Conservation (phyloP, 176 grass and related monocot genomes). For the Zizania latifolia region DNA sequence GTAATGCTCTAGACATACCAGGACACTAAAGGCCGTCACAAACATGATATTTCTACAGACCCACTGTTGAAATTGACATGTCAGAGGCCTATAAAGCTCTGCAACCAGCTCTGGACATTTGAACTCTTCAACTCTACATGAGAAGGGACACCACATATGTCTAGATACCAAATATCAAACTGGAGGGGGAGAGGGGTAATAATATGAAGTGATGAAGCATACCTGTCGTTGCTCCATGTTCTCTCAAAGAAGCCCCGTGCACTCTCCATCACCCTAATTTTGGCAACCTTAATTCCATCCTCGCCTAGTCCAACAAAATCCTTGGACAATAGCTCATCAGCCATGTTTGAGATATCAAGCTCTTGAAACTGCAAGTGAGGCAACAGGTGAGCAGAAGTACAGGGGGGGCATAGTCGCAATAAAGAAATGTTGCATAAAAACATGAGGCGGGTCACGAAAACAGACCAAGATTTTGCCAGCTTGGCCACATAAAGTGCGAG, state of each 20-base stretch:
- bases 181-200: neutral
- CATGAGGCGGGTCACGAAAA: slow-evolving; percentile 23
- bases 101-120: slow-evolving; percentile 69
- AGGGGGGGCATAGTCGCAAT: slow-evolving; percentile 8
- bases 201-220: slow-evolving; percentile 3
- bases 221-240: slow-evolving; percentile 30
- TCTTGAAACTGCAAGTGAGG: slow-evolving; percentile 59
- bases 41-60: slow-evolving; percentile 40
- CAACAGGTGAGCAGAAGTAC: neutral
- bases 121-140: slow-evolving; percentile 49
- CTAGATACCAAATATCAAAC: neutral
- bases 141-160: slow-evolving; percentile 7
- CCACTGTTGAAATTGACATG: slow-evolving; percentile 57
- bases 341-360: slow-evolving; percentile 44
- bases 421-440: slow-evolving; percentile 33
- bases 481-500: slow-evolving; percentile 59
- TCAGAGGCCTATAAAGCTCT: slow-evolving; percentile 49
- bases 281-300: slow-evolving; percentile 44
- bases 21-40: slow-evolving; percentile 22
- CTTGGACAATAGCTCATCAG: slow-evolving; percentile 53
- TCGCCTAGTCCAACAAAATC: slow-evolving; percentile 22
- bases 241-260: slow-evolving; percentile 43
- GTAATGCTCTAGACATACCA: slow-evolving; percentile 40
- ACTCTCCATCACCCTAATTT: slow-evolving; percentile 48
- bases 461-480: slow-evolving; percentile 66